Percentiles rank a stretch among this genome's conserved stretches.
phyloP scores from a whole-genome alignment of 2,329 filamentous ascomycete genomes.

The Cadophora sp. region DNA sequence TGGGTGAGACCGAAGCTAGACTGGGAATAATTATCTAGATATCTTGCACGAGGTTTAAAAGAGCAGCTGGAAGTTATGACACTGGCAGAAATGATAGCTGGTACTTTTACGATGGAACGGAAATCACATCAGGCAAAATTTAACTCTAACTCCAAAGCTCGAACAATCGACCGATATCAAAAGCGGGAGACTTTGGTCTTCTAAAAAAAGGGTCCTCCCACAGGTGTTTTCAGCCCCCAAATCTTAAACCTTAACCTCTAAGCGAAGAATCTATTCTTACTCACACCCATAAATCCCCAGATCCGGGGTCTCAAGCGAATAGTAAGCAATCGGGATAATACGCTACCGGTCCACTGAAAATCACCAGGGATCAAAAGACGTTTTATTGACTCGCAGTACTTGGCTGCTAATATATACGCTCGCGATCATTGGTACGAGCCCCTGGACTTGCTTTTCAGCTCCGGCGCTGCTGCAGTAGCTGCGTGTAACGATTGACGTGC shows the following conservation, averaged over 20 bases:
- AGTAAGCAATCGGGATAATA: not conserved
- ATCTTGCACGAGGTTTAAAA: too few relatives aligned
- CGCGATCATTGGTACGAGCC: constrained; percentile 2
- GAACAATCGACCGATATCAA: not conserved
- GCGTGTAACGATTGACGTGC: constrained; percentile 3
- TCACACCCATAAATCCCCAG: not conserved
- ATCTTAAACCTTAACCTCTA: not conserved
- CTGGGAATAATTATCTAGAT: too few relatives aligned
- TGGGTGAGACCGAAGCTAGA: too few relatives aligned
- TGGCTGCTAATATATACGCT: not conserved
- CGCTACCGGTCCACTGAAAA: not conserved
- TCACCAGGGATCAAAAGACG: not conserved
- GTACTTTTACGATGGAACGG: too few relatives aligned
- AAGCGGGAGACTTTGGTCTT: not conserved
- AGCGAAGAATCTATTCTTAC: not conserved
- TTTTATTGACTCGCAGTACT: not conserved
- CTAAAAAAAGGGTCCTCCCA: not conserved
- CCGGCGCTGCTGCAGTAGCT: not conserved
- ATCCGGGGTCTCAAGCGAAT: not conserved
- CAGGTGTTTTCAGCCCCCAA: not conserved
- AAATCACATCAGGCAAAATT: too few relatives aligned
- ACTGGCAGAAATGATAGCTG: too few relatives aligned
- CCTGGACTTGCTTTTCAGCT: not conserved
- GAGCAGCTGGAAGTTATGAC: too few relatives aligned
- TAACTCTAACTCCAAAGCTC: too few relatives aligned